Evolutionary conservation across 2,329 filamentous ascomycete genomes (phyloP).

Genomic region (Stagonosporopsis rhizophila): DNA sequence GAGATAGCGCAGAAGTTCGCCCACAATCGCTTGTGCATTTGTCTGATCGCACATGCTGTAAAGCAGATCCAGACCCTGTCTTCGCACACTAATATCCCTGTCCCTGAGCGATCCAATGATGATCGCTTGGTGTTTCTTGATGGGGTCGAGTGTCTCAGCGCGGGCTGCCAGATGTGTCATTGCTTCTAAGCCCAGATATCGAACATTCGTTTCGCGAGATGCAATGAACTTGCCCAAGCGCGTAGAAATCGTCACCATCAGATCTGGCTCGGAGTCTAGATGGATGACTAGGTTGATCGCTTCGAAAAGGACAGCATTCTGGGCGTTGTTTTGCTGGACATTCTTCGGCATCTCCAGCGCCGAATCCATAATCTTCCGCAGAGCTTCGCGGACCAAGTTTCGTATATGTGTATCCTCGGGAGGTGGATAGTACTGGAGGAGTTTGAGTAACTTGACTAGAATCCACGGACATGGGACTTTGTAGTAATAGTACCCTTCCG

Average conservation of each 20-base stretch:
- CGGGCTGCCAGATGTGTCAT: conserved; percentile 98
- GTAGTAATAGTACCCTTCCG: conserved; percentile 95
- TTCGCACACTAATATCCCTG: conserved; percentile 93
- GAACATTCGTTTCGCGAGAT: conserved; percentile 94
- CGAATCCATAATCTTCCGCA: conserved; percentile 88
- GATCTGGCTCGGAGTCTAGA: conserved; percentile 88
- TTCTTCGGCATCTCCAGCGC: conserved; percentile 97
- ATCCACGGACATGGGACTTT: conserved; percentile 99
- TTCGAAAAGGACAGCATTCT: conserved; percentile 97
- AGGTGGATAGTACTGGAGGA: conserved; percentile 95
- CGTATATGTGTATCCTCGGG: conserved; percentile 94
- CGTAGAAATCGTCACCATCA: conserved; percentile 95
- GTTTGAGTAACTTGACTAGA: conserved; percentile 88
- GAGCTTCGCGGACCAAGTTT: conserved; percentile 86
- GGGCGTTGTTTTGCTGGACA: conserved; percentile 98
- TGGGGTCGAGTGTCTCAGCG: conserved; percentile 91
- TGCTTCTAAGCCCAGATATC: conserved; percentile 93
- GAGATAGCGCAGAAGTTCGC: conserved; percentile 90
- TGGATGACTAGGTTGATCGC: conserved; percentile 99
- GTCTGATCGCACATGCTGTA: conserved; percentile 99
- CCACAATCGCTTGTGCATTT: conserved; percentile 93
- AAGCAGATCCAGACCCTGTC: conserved; percentile 92
- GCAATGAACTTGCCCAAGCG: conserved; percentile 94
- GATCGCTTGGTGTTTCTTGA: conserved; percentile 96
- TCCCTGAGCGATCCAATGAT: conserved; percentile 95